Percentiles rank a stretch among this genome's conserved stretches.
phyloP scores from a whole-genome alignment of 2,329 filamentous ascomycete species.

The Beauveria australis region DNA sequence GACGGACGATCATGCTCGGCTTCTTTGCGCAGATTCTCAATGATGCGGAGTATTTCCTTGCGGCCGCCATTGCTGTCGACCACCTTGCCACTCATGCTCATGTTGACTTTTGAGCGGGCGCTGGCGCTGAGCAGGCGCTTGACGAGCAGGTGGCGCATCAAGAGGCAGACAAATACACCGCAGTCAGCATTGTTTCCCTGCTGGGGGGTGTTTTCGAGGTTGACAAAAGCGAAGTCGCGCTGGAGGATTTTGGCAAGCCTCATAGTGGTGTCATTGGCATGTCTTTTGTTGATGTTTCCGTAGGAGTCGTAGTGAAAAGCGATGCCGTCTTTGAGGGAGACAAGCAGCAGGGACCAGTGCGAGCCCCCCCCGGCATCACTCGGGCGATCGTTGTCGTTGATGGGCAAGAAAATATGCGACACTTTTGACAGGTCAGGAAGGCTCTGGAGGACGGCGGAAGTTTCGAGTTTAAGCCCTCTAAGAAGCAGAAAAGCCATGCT shows the following conservation, averaged over 20 bases:
- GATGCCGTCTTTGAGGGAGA: constrained; percentile 78
- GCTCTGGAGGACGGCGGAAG: constrained; percentile 40
- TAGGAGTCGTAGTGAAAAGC: constrained; percentile 97
- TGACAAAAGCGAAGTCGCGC: constrained; percentile 63
- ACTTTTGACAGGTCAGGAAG: constrained; percentile 73
- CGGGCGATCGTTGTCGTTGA: constrained; percentile 69
- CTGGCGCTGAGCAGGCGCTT: constrained; percentile 74
- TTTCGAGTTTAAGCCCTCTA: constrained; percentile 30
- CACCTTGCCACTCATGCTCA: constrained; percentile 82
- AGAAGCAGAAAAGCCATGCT: constrained; percentile 90
- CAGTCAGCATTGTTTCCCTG: constrained; percentile 85
- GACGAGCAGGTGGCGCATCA: constrained; percentile 89
- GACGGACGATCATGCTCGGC: constrained; percentile 68
- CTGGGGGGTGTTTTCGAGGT: constrained; percentile 77
- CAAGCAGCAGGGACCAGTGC: constrained; percentile 90
- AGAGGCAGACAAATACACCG: constrained; percentile 88
- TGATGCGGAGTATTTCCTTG: constrained; percentile 86
- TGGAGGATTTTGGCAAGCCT: constrained; percentile 64
- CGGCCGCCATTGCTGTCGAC: constrained; percentile 73
- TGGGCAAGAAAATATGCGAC: constrained; percentile 90
- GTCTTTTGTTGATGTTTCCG: constrained; percentile 46
- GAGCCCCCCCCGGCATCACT: constrained; percentile 77
- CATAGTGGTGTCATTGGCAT: constrained; percentile 60
- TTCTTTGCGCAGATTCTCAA: constrained; percentile 79
- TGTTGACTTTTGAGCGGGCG: constrained; percentile 78